Evolutionary conservation across 495 filamentous ascomycete species (phyloP), one percentile per base, ranked within the genome.

Genomic region (Tuber aestivum): DNA sequence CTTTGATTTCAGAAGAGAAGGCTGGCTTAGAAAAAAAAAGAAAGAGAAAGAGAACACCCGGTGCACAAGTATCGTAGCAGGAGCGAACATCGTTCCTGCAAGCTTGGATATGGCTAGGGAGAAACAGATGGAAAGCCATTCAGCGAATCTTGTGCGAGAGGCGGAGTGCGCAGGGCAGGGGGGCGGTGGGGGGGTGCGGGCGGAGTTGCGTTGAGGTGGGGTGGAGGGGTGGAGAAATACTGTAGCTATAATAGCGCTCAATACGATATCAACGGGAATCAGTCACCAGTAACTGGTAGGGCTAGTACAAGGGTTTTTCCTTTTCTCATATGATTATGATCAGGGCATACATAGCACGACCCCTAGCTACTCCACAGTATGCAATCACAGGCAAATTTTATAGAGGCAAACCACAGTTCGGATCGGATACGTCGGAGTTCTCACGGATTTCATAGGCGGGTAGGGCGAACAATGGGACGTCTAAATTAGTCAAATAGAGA

Each of bases 401-500:
- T 65, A 35, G 27, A 3, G 8, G 27, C 27, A 18, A 65, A 65
- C 56, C 18, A 35, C 18, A 27, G 56, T 14, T 65, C 27, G 56
- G 56, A 14, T 35, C 14, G 56, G 27, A 65, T 4, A 35, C n/a
- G 8, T n/a, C 45, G 21, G 45, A 3, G 21, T 65, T 65, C 14
- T 27, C 56, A 35, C 20, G 2, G 56, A 65, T 65, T 16, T 18
- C 27, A 65, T 65, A 35, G 27, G 56, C 56, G 18, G 56, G 56
- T 3, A 35, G 27, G 35, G 14, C 4, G 32, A 27, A 35, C 56
- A 35, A 65, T 65, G 27, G 56, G 14, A 32, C 14, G n/a, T 32
- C n/a, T 32, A 27, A 35, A 65, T 65, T 65, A 65, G 56, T 65
- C 56, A 65, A n/a, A n/a, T n/a, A n/a, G n/a, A n/a, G n/a, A n/a